Base-by-base conservation (phyloP, 164 flowering plant genomes). In the Vitis cinerea region DNA sequence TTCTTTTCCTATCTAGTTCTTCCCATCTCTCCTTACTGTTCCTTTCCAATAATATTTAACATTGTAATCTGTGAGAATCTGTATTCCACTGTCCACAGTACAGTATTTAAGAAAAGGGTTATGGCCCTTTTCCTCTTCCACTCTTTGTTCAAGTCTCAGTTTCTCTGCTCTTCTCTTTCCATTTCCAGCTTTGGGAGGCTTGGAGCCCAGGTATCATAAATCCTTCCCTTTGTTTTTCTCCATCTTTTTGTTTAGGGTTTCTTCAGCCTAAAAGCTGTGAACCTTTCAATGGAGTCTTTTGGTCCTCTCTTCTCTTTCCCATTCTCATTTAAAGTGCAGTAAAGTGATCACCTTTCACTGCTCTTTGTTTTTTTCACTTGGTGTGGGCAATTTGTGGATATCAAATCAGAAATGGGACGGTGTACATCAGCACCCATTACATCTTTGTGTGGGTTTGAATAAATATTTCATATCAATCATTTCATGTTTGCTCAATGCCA, bases 51-150 rank as follows among this genome's bases (percentile, higher is more conserved):
- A 10, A 23, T 23, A 23, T 23, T 53, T 53, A 12, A 53, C 50
- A 12, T 30, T 54, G 0, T 17, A 12, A 16, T 17, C 8, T 31
- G 19, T 59, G 19, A 47, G 64, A 59, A 58, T 68, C 56, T 51
- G 54, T 50, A 50, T 55, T 66, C 47, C 64, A 17, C n/a, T 51
- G n/a, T 61, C 9, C n/a, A 8, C 30, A 16, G 31, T 30, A 17
- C 29, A 64, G 10, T 50, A 50, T 11, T 52, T 29, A 15, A 2
- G 2, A 23, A 17, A 15, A 23, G 12, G 30, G 63, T 62, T 63
- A 56, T 53, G 47, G 54, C 13, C 44, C 64, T 73, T 73, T 59
- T 47, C 58, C 71, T 59, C 58, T 60, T 67, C 12, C n/a, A 67
- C 47, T 61, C 44, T 61, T 66, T 53, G 47, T 62, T 17, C 16